Evolutionary conservation across 2,329 filamentous ascomycete species (phyloP).

Genomic region (Incumbomyces lentus): DNA sequence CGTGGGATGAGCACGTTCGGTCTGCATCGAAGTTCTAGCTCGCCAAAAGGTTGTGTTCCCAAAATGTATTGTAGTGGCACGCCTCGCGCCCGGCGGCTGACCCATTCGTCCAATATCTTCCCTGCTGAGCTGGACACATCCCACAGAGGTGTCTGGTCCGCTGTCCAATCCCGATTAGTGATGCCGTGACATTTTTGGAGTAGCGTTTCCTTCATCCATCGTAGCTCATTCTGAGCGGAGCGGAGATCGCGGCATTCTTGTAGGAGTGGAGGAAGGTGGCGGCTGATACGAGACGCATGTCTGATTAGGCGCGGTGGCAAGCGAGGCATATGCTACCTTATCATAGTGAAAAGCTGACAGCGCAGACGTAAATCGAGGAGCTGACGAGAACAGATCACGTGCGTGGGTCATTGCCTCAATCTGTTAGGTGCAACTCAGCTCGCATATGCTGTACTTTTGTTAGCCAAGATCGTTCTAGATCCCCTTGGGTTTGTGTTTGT

Average conservation of each 20-base stretch:
- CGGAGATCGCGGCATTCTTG: constrained; percentile 34
- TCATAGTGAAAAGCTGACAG: neutral
- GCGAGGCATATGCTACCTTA: constrained; percentile 31
- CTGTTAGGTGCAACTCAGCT: too few species aligned
- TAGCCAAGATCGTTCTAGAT: too few species aligned
- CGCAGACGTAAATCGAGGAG: neutral
- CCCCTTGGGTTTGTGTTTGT: too few species aligned
- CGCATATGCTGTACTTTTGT: too few species aligned
- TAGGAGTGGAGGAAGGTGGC: constrained; percentile 33
- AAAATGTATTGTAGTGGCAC: constrained; percentile 83
- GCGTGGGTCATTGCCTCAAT: too few species aligned
- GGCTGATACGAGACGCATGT: constrained; percentile 26
- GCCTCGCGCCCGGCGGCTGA: constrained; percentile 44
- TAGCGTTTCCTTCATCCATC: constrained; percentile 35
- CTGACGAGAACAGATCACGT: too few species aligned
- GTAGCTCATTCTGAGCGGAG: constrained; percentile 37
- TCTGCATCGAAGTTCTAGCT: constrained; percentile 65
- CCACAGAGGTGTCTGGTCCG: neutral
- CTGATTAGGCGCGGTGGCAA: constrained; percentile 28
- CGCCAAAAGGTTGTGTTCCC: constrained; percentile 78
- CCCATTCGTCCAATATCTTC: constrained; percentile 18
- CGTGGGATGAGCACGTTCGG: constrained; percentile 79
- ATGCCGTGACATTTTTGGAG: constrained; percentile 8
- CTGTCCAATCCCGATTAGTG: neutral
- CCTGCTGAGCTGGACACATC: neutral